phyloP scores from a whole-genome alignment of 306 rosid genomes.

The Sphenostylis stenocarpa region DNA sequence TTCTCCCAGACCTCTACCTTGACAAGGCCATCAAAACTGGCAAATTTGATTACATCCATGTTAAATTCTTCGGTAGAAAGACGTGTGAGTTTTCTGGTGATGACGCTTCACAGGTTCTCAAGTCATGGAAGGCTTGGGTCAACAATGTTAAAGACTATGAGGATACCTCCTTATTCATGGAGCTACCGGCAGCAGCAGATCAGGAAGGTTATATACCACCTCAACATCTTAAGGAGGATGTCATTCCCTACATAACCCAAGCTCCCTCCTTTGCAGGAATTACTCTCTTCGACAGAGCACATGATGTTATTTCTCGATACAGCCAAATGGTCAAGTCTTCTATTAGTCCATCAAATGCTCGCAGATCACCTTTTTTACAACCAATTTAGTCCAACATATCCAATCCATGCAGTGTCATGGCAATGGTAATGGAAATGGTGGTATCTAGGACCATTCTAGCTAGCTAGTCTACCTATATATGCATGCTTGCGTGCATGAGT shows the following conservation, averaged over 20 bases:
- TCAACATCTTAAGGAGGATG: neutral
- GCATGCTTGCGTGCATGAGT: too few species aligned
- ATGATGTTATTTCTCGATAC: neutral
- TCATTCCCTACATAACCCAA: neutral
- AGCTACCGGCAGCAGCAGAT: neutral
- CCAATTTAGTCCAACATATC: too few species aligned
- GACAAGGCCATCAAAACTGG: conserved; percentile 44
- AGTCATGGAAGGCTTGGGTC: conserved; percentile 47
- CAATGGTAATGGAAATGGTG: too few species aligned
- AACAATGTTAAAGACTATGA: neutral
- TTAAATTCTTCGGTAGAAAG: conserved; percentile 56
- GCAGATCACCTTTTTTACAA: too few species aligned
- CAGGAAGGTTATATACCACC: neutral
- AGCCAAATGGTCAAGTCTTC: neutral
- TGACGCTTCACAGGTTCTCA: neutral
- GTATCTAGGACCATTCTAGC: too few species aligned
- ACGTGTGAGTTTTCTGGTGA: conserved; percentile 41
- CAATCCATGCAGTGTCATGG: too few species aligned
- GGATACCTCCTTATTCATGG: neutral
- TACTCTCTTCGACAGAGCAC: neutral
- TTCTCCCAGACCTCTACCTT: neutral
- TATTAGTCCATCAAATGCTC: too few species aligned
- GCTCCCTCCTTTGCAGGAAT: neutral
- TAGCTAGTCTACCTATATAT: too few species aligned
- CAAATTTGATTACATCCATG: conserved; percentile 49